Evolutionary conservation across 2,329 filamentous ascomycete genomes (phyloP).

Genomic region (Gaeumannomyces tritici): DNA sequence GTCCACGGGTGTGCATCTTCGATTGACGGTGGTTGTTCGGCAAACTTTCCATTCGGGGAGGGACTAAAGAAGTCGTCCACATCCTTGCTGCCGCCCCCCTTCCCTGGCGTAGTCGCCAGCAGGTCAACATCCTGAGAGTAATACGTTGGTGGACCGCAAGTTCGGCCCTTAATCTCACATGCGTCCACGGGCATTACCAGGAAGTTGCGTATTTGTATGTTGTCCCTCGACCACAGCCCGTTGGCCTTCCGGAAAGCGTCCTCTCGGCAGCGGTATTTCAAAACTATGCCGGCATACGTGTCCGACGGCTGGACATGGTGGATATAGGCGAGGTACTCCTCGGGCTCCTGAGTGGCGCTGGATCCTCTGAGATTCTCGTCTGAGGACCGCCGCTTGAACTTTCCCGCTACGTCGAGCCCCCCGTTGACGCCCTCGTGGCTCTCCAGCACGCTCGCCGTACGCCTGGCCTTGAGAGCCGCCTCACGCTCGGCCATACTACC

Average conservation of each 20-base stretch:
- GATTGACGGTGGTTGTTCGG: constrained; percentile 19
- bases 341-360: constrained; percentile 38
- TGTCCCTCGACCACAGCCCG: constrained; percentile 89
- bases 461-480: constrained; percentile 43
- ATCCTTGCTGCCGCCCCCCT: neutral
- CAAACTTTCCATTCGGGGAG: constrained; percentile 21
- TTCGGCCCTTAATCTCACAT: constrained; percentile 71
- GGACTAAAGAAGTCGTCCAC: constrained; percentile 30
- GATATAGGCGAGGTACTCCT: constrained; percentile 79
- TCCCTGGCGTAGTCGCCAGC: constrained; percentile 36
- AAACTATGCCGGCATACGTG: constrained; percentile 82
- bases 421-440: constrained; percentile 51
- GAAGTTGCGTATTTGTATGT: constrained; percentile 72
- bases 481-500: constrained; percentile 41
- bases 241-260: constrained; percentile 80
- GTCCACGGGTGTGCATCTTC: constrained; percentile 63
- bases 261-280: constrained; percentile 81
- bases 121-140: constrained; percentile 35
- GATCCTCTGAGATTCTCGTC: constrained; percentile 41
- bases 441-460: constrained; percentile 50
- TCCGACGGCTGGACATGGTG: constrained; percentile 77
- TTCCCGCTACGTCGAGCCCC: constrained; percentile 43
- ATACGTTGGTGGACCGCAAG: constrained; percentile 44
- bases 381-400: constrained; percentile 58
- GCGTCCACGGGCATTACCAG: constrained; percentile 83